A percentile compares a stretch with the other conserved stretches of the same genome.
These are phyloP conservation scores for Inonotus obliquus DNA, from an alignment of 1,284 basidiomycete genomes.

Conservation along the genomic window DNA sequence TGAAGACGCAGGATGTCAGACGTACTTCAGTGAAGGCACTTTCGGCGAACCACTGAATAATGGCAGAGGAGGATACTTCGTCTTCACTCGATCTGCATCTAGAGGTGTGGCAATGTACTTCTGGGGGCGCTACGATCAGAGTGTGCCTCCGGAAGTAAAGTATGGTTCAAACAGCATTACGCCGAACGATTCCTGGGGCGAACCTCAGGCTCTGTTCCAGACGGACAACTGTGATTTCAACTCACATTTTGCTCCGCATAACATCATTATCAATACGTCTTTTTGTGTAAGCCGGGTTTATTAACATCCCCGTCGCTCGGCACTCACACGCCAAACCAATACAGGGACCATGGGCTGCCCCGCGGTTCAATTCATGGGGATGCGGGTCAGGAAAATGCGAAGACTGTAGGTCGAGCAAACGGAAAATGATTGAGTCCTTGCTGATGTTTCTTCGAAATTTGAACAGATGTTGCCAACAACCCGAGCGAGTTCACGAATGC, in stretches of 20 bases:
- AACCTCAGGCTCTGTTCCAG: conserved; percentile 50
- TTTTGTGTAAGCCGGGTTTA: conserved; percentile 41
- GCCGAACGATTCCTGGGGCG: conserved; percentile 37
- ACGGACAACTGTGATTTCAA: conserved; percentile 38
- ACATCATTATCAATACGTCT: conserved; percentile 48
- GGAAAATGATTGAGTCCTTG: neutral
- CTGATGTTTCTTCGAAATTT: neutral
- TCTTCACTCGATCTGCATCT: conserved; percentile 32
- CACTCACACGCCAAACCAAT: neutral
- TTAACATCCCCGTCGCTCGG: neutral
- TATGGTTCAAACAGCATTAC: conserved; percentile 26
- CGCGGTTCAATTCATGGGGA: conserved; percentile 9
- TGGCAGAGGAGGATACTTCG: conserved; percentile 48
- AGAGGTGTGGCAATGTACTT: conserved; percentile 51
- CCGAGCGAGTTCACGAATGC: conserved; percentile 50
- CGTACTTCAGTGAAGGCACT: conserved; percentile 39
- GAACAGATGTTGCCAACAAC: conserved; percentile 51
- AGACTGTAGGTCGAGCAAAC: conserved; percentile 20
- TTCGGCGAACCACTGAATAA: conserved; percentile 50
- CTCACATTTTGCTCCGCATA: conserved; percentile 44
- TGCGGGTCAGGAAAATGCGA: conserved; percentile 19
- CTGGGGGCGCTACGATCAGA: conserved; percentile 38
- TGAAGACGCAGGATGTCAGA: conserved; percentile 59
- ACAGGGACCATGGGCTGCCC: conserved; percentile 23
- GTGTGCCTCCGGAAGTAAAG: conserved; percentile 38